Percentiles rank a stretch among this genome's conserved stretches.
Conservation (phyloP, 2,329 filamentous ascomycete species). For the Cryoendolithus antarcticus region DNA sequence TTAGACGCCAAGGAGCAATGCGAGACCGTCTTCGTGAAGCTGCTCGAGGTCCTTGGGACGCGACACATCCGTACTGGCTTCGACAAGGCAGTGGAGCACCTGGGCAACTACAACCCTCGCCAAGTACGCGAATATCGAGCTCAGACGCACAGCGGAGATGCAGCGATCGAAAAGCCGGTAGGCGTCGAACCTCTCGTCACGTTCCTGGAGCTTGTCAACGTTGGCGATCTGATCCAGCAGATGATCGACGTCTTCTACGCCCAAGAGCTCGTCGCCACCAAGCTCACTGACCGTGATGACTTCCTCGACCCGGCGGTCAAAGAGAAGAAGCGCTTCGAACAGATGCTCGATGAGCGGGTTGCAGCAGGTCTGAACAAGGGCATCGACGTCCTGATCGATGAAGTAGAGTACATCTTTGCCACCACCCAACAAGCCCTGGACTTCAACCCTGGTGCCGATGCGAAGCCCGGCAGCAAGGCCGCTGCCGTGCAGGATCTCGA, state of each 20-base stretch:
- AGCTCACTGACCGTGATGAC: slow-evolving; percentile 82
- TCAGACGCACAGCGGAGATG: slow-evolving; percentile 6
- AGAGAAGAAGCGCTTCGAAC: slow-evolving; percentile 96
- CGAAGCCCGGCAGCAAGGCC: slow-evolving; percentile 23
- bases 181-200: slow-evolving; percentile 86
- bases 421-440: slow-evolving; percentile 78
- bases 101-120: slow-evolving; percentile 82
- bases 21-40: slow-evolving; percentile 70
- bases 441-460: slow-evolving; percentile 87
- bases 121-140: slow-evolving; percentile 52
- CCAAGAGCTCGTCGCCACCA: slow-evolving; percentile 74
- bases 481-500: slow-evolving; percentile 30
- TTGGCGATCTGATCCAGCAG: slow-evolving; percentile 92
- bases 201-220: slow-evolving; percentile 94
- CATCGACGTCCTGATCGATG: slow-evolving; percentile 95
- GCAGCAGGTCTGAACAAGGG: slow-evolving; percentile 93
- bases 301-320: slow-evolving; percentile 85
- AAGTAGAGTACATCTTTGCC: slow-evolving; percentile 89
- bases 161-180: slow-evolving; percentile 27
- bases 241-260: slow-evolving; percentile 99
- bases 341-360: slow-evolving; percentile 94
- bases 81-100: slow-evolving; percentile 79
- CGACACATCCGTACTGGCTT: slow-evolving; percentile 88
- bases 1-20: slow-evolving; percentile 81
- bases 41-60: slow-evolving; percentile 74